Evolutionary conservation across 129 eudicot species (phyloP).

Genomic region (Saussurea involucrata): DNA sequence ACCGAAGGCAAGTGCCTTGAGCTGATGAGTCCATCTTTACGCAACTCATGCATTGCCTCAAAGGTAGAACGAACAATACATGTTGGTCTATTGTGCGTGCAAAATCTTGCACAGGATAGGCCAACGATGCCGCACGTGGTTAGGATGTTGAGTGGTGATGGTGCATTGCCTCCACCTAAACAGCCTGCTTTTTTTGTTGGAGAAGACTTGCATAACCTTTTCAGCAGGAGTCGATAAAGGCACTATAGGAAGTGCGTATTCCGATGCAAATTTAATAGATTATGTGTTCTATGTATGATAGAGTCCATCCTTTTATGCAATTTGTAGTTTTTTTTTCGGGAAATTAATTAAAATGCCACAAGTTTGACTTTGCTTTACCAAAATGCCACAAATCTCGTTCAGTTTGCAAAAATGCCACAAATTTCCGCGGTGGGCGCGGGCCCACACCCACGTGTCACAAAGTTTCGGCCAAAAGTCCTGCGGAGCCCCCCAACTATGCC

Average conservation of each 20-base stretch:
- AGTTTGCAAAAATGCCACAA: no score
- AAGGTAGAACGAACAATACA: constrained; percentile 61
- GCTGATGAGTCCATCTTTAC: constrained; percentile 30
- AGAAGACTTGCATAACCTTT: constrained; percentile 36
- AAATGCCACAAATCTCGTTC: no score
- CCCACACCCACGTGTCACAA: no score
- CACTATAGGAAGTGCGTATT: constrained; percentile 43
- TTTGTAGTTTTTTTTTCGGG: no score
- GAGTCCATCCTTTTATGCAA: no score
- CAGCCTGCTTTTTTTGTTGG: constrained; percentile 22
- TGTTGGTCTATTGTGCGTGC: constrained; percentile 62
- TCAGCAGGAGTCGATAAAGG: constrained; percentile 30
- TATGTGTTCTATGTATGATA: no score
- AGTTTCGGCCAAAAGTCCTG: no score
- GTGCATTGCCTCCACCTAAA: constrained; percentile 47
- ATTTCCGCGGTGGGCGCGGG: no score
- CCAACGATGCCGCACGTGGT: constrained; percentile 56
- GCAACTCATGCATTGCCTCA: constrained; percentile 19
- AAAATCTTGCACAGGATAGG: constrained; percentile 67
- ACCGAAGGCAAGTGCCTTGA: constrained; percentile 46
- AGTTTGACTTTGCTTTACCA: no score
- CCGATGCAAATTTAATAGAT: constrained; percentile 20
- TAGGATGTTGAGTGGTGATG: constrained; percentile 50
- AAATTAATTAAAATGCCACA: no score
- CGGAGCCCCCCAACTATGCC: no score